Conservation (phyloP, 169 alveolate species). For the Eimeria maxima region DNA sequence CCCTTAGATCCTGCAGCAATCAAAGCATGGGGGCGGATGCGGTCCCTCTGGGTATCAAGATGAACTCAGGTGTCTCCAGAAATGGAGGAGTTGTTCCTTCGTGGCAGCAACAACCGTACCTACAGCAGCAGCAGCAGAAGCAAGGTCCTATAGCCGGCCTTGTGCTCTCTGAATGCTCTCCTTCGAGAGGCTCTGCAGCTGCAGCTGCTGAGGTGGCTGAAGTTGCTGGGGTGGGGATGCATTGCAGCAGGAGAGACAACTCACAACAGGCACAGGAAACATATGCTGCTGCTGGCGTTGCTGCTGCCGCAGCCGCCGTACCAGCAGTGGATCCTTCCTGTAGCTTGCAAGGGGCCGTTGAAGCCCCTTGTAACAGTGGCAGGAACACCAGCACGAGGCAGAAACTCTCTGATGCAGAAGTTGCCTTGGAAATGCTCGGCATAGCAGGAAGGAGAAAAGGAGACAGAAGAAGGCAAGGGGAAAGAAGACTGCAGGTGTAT, state of each 20-base stretch:
- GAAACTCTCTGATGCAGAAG: neutral
- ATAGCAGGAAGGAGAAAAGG: neutral
- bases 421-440: neutral
- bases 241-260: neutral
- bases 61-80: neutral
- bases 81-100: neutral
- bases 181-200: neutral
- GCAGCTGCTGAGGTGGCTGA: neutral
- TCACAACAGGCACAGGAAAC: neutral
- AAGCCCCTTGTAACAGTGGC: neutral
- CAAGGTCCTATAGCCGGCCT: constrained; percentile 1
- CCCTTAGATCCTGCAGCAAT: neutral
- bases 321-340: neutral
- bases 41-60: neutral
- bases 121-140: constrained; percentile 53
- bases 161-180: neutral
- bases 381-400: constrained; percentile 25
- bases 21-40: neutral
- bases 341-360: neutral
- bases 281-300: neutral
- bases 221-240: neutral
- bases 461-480: neutral
- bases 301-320: neutral
- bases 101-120: constrained; percentile 58
- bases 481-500: neutral